Evolutionary conservation across 345 rosid genomes (phyloP).

Genomic region (Litchi chinensis): DNA sequence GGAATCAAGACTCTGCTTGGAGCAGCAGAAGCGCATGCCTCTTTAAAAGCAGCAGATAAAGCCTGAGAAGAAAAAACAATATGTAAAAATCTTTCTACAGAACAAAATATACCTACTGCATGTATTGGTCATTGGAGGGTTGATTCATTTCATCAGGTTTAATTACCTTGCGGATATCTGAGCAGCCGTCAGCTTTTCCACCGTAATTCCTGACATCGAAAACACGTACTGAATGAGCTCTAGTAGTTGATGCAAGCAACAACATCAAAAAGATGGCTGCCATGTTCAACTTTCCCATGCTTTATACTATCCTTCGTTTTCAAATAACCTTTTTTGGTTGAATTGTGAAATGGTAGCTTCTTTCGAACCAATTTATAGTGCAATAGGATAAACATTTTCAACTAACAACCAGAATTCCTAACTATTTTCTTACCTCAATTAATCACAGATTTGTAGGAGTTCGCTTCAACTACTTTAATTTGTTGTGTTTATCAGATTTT

Average conservation of each 20-base stretch:
- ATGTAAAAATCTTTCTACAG: too few relatives aligned
- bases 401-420: too few relatives aligned
- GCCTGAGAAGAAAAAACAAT: conserved; percentile 1
- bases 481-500: neutral
- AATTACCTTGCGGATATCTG: too few relatives aligned
- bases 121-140: neutral
- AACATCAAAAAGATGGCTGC: neutral
- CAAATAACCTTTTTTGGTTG: neutral
- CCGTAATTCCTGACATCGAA: conserved; percentile 31
- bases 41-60: conserved; percentile 43
- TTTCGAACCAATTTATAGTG: neutral
- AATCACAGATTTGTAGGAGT: too few relatives aligned
- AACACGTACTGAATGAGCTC: neutral
- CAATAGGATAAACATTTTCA: neutral
- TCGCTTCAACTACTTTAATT: too few relatives aligned
- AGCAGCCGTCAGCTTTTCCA: conserved; percentile 14
- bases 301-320: neutral
- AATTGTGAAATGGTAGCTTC: neutral
- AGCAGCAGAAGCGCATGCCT: conserved; percentile 48
- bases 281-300: neutral
- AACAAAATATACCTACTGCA: too few relatives aligned
- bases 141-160: neutral
- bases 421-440: neutral
- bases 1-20: conserved; percentile 46
- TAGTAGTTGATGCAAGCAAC: neutral